phyloP scores from a whole-genome alignment of 805 yeast species.

The Lipomyces orientalis region DNA sequence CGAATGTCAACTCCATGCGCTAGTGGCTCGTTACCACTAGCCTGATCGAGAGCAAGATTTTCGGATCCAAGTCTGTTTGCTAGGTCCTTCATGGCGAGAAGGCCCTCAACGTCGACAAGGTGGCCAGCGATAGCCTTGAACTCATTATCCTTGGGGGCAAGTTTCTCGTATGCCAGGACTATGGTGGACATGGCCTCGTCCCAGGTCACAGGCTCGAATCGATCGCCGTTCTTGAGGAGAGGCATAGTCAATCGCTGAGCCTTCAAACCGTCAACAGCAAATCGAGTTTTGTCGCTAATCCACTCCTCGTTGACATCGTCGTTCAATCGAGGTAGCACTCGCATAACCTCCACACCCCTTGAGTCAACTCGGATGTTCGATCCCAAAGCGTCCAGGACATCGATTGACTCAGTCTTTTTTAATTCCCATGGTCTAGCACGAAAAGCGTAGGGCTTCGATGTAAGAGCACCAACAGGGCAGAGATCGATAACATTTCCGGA shows the following conservation, averaged over 20 bases:
- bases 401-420: slow-evolving; percentile 84
- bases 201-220: slow-evolving; percentile 80
- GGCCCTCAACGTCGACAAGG: slow-evolving; percentile 77
- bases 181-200: slow-evolving; percentile 79
- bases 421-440: slow-evolving; percentile 93
- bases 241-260: slow-evolving; percentile 87
- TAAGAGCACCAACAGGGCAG: slow-evolving; percentile 92
- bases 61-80: slow-evolving; percentile 79
- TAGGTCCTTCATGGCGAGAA: slow-evolving; percentile 82
- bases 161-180: slow-evolving; percentile 62
- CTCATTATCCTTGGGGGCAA: slow-evolving; percentile 69
- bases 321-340: slow-evolving; percentile 82
- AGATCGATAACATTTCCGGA: slow-evolving; percentile 86
- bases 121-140: slow-evolving; percentile 84
- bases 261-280: slow-evolving; percentile 83
- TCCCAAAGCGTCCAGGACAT: slow-evolving; percentile 82
- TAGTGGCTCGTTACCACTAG: slow-evolving; percentile 57
- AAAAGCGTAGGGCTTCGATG: slow-evolving; percentile 90
- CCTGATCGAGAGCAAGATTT: slow-evolving; percentile 74
- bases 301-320: slow-evolving; percentile 90
- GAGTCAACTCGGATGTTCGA: slow-evolving; percentile 84
- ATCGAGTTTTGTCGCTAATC: slow-evolving; percentile 87
- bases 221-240: slow-evolving; percentile 69
- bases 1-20: slow-evolving; percentile 76
- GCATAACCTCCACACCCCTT: slow-evolving; percentile 84